Conservation (phyloP, 352 stramenopile genomes). For the Phytopythium ostracodes region DNA sequence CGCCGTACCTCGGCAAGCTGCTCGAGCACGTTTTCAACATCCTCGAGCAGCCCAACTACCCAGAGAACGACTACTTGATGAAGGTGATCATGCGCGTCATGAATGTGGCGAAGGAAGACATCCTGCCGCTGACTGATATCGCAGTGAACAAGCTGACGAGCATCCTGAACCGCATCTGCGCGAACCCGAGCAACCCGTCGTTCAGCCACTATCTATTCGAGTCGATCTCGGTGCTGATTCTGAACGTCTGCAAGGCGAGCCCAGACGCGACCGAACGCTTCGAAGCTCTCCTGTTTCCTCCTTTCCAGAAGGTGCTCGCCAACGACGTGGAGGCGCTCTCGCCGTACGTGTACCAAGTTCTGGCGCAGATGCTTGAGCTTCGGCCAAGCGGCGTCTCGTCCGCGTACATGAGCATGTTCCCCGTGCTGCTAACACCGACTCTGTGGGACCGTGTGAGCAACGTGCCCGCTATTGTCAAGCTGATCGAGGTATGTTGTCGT, state of each 20-base stretch:
- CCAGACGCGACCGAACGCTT: slow-evolving; percentile 82
- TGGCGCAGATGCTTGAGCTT: slow-evolving; percentile 97
- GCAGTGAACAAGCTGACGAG: slow-evolving; percentile 94
- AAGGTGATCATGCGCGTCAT: slow-evolving; percentile 97
- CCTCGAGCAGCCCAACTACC: slow-evolving; percentile 90
- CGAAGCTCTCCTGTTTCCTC: slow-evolving; percentile 95
- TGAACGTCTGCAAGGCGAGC: slow-evolving; percentile 90
- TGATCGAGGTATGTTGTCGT: slow-evolving; percentile 74
- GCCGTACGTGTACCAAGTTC: slow-evolving; percentile 99
- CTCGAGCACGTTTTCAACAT: slow-evolving; percentile 96
- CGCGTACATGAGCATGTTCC: slow-evolving; percentile 96
- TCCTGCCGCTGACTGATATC: slow-evolving; percentile 89
- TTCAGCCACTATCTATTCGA: slow-evolving; percentile 99
- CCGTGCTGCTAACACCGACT: slow-evolving; percentile 89
- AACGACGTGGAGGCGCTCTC: slow-evolving; percentile 94
- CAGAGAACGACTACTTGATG: slow-evolving; percentile 99
- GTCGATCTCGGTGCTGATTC: slow-evolving; percentile 95
- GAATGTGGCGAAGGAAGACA: slow-evolving; percentile 90
- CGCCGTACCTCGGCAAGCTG: slow-evolving; percentile 90
- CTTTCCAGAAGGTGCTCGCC: slow-evolving; percentile 96
- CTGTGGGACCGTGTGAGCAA: slow-evolving; percentile 98
- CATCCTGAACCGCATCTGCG: slow-evolving; percentile 93
- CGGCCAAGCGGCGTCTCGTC: slow-evolving; percentile 80
- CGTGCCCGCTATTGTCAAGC: slow-evolving; percentile 94
- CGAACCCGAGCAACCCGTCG: slow-evolving; percentile 97